Conservation (phyloP, 2,329 filamentous ascomycete species). For the Trichoderma atroviride region DNA sequence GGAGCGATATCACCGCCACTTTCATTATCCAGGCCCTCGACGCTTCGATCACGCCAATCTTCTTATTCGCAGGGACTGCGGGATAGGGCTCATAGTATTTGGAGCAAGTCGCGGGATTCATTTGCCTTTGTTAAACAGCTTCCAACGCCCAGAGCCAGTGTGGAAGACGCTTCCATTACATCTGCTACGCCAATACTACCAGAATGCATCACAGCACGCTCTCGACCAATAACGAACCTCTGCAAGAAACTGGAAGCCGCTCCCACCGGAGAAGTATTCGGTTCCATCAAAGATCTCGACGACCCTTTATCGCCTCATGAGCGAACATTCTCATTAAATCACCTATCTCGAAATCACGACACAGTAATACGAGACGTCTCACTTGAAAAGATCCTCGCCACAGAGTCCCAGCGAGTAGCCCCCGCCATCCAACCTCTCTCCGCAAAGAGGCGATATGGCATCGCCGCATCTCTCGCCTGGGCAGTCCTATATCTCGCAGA, state of each 20-base stretch:
- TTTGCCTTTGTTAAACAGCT: conserved; percentile 1
- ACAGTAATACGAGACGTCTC: background rate
- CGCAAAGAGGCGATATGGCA: conserved; percentile 18
- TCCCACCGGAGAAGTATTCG: conserved; percentile 5
- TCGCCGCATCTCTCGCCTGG: conserved; percentile 16
- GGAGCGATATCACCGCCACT: background rate
- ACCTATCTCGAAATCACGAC: background rate
- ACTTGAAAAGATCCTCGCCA: conserved; percentile 15
- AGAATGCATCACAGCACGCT: background rate
- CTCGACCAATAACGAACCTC: background rate
- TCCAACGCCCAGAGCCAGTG: background rate
- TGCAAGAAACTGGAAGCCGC: background rate
- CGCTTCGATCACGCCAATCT: conserved; percentile 5
- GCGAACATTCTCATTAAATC: conserved; percentile 6
- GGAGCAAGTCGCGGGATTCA: conserved; percentile 18
- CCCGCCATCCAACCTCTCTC: conserved; percentile 24
- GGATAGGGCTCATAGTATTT: background rate
- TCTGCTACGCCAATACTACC: background rate
- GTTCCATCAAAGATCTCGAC: conserved; percentile 3
- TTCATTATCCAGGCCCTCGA: background rate
- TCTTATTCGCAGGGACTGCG: conserved; percentile 1
- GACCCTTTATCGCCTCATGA: background rate
- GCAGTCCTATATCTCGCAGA: conserved; percentile 15
- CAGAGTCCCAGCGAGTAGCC: background rate
- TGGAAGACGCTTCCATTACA: conserved; percentile 15